Base-by-base conservation (phyloP, 2,329 filamentous ascomycete genomes). In the Hymenoscyphus salicellus region DNA sequence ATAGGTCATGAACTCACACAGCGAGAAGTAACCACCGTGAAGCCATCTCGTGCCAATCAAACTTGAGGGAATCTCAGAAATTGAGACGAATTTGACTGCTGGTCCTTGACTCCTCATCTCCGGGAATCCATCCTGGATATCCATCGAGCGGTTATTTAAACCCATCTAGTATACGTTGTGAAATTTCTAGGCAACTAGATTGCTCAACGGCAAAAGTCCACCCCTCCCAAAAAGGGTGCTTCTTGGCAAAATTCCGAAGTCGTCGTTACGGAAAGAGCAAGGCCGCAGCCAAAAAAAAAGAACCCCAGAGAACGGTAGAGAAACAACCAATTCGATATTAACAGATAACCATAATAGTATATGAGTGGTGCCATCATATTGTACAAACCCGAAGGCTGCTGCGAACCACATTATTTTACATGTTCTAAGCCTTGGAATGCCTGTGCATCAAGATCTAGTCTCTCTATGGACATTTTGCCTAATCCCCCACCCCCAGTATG, bases 391-490 rank as follows among this genome's bases (percentile, higher is more conserved):
- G 36, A 17, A 38, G 36, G 36, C 14, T 38, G 36, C 36, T 38
- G 36, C 36, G 36, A 38, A 17, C 46, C 46, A 52, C 20, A 23
- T 11, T 52, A 28, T 26, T 52, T 23, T 52, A 52, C 46, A 52
- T 26, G 10, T 26, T 23, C 46, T 23, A 26, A 52, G 23, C 46
- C n/a, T 14, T 30, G 3, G 11, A 52, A 52, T 52, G 46, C 20
- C 46, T 52, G 20, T 52, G 43, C 46, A 52, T 23, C 20, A 52
- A 38, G 46, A 23, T 26, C 46, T 52, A 23, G 46, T 52, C 20
- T 26, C 23, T 67, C 58, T 63, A 66, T 62, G 58, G 23, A 62
- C 58, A 65, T 68, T 70, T 60, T 70, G 66, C 66, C 63, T 67
- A 58, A 61, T 58, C 52, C 46, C 46, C 46, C 43, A 60, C 57